phyloP scores from a whole-genome alignment of 140 eudicot species.

The Bidens hawaiensis region DNA sequence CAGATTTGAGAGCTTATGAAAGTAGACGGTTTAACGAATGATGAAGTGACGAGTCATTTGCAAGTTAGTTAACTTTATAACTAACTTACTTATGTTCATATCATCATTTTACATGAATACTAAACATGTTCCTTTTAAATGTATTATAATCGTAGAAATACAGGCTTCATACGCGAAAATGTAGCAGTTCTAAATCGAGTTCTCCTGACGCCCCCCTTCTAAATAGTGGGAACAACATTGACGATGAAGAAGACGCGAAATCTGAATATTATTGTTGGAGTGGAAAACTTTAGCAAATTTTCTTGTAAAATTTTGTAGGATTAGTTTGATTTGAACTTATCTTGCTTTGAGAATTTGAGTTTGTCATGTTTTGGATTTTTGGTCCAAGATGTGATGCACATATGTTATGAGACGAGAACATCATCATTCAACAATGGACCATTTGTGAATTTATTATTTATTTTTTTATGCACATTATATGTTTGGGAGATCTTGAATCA shows the following conservation, averaged over 20 bases:
- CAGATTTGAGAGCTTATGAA: constrained; percentile 93
- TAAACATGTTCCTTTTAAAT: neutral
- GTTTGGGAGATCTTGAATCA: constrained; percentile 20
- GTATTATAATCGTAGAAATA: constrained; percentile 49
- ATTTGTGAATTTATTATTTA: neutral
- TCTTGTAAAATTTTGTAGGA: constrained; percentile 44
- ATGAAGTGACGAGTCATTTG: constrained; percentile 97
- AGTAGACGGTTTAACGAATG: constrained; percentile 89
- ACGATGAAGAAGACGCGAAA: constrained; percentile 58
- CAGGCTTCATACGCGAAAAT: constrained; percentile 59
- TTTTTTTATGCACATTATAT: constrained; percentile 7
- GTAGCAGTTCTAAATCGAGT: constrained; percentile 42
- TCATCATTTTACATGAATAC: constrained; percentile 1
- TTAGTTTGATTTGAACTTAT: constrained; percentile 25
- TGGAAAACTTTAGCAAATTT: constrained; percentile 23
- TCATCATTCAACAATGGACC: constrained; percentile 21
- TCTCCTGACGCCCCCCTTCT: constrained; percentile 78
- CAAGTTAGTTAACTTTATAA: constrained; percentile 56
- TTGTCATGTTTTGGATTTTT: constrained; percentile 20
- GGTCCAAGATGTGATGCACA: constrained; percentile 23
- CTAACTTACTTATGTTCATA: neutral
- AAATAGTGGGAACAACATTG: constrained; percentile 38
- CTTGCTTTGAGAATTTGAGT: constrained; percentile 12
- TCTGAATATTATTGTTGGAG: constrained; percentile 55
- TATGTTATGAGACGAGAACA: constrained; percentile 14